Evolutionary conservation across 176 grass and related monocot species (phyloP).

Genomic region (Carex kokanica): DNA sequence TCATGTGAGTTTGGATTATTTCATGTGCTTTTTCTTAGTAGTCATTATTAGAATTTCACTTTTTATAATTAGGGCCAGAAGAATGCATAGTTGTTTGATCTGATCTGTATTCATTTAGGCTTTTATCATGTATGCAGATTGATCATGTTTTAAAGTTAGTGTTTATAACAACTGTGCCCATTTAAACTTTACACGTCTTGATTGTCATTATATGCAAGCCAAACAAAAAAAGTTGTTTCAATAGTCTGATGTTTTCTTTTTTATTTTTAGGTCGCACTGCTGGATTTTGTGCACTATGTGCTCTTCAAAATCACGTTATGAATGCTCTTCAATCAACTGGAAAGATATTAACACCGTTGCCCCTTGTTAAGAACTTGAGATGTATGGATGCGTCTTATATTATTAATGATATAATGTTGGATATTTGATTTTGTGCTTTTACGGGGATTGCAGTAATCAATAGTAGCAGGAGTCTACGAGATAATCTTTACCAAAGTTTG

Average conservation of each 20-base stretch:
- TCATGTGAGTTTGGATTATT: constrained; percentile 63
- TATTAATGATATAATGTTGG: neutral
- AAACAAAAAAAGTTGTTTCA: neutral
- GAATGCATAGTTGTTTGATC: neutral
- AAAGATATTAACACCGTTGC: constrained; percentile 79
- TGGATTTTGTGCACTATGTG: constrained; percentile 97
- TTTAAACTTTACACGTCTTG: neutral
- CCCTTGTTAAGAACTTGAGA: constrained; percentile 75
- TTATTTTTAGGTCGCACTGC: constrained; percentile 49
- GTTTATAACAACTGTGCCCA: neutral
- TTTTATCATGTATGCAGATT: neutral
- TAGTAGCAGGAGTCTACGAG: neutral
- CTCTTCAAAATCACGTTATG: constrained; percentile 94
- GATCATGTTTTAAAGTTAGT: neutral
- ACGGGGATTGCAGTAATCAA: neutral
- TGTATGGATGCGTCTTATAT: constrained; percentile 47
- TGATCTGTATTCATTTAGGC: neutral
- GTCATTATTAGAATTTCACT: neutral
- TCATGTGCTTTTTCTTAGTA: neutral
- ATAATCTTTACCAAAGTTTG: neutral
- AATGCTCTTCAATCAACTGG: constrained; percentile 74
- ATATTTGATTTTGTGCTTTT: constrained; percentile 14
- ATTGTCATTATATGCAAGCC: neutral
- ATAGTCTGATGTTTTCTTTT: constrained; percentile 8
- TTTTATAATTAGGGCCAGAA: neutral